Percentiles rank a stretch among this genome's conserved stretches.
These are phyloP conservation scores for Myxozyma sirexii DNA, from an alignment of 805 yeast genomes.

Conservation along the genomic window DNA sequence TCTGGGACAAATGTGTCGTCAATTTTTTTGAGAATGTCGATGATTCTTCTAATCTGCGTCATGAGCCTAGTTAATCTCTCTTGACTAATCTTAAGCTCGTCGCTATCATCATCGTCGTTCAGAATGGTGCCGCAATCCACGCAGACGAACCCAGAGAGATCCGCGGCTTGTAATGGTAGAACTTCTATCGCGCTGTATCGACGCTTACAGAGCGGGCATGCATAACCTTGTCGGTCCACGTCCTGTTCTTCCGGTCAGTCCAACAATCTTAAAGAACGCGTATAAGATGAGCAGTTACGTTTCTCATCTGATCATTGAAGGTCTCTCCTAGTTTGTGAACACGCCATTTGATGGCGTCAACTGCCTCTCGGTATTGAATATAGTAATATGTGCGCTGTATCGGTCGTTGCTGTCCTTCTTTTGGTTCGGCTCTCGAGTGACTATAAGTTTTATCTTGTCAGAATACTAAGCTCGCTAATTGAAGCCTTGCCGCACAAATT, in stretches of 20 bases:
- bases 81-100: slow-evolving; percentile 79
- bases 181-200: slow-evolving; percentile 88
- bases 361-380: slow-evolving; percentile 88
- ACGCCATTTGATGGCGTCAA: slow-evolving; percentile 96
- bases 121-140: slow-evolving; percentile 77
- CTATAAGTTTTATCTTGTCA: slow-evolving; percentile 8
- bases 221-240: slow-evolving; percentile 90
- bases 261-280: neutral
- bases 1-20: slow-evolving; percentile 81
- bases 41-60: slow-evolving; percentile 87
- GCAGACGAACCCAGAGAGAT: slow-evolving; percentile 78
- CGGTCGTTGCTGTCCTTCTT: slow-evolving; percentile 63
- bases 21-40: slow-evolving; percentile 76
- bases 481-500: slow-evolving; percentile 36
- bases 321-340: slow-evolving; percentile 80
- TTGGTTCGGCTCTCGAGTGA: slow-evolving; percentile 42
- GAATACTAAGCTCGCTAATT: neutral
- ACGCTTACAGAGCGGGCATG: slow-evolving; percentile 82
- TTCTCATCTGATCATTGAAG: slow-evolving; percentile 79
- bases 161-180: slow-evolving; percentile 75
- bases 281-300: slow-evolving; percentile 36
- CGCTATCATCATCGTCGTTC: slow-evolving; percentile 85
- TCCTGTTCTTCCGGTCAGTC: slow-evolving; percentile 42
- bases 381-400: slow-evolving; percentile 79
- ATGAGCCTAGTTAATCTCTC: slow-evolving; percentile 78